Conservation (phyloP, 2,329 filamentous ascomycete genomes). For the Aspergillus tubingensis region DNA sequence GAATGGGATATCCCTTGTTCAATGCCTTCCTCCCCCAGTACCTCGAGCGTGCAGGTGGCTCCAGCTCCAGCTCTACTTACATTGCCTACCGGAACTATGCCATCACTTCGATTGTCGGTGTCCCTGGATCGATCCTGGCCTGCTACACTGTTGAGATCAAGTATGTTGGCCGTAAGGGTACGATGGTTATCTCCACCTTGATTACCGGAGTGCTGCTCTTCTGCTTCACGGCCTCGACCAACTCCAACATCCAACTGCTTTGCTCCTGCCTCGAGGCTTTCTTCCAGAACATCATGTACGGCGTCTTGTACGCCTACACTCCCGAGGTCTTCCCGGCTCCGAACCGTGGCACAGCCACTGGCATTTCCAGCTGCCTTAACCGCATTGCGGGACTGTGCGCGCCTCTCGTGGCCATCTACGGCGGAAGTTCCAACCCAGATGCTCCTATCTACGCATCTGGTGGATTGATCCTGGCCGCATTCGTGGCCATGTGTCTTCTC, state of each 20-base stretch:
- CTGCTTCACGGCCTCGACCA: conserved; percentile 54
- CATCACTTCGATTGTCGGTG: conserved; percentile 74
- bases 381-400: conserved; percentile 48
- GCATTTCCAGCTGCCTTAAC: conserved; percentile 50
- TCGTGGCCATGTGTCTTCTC: conserved; percentile 47
- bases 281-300: conserved; percentile 60
- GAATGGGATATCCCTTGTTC: conserved; percentile 85
- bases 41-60: conserved; percentile 60
- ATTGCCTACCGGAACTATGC: conserved; percentile 74
- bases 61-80: conserved; percentile 39
- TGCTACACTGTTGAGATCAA: conserved; percentile 72
- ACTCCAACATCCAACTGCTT: conserved; percentile 52
- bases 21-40: conserved; percentile 91
- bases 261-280: conserved; percentile 58
- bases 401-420: conserved; percentile 49
- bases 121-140: conserved; percentile 75
- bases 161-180: conserved; percentile 60
- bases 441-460: conserved; percentile 50
- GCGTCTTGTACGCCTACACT: conserved; percentile 60
- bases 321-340: conserved; percentile 61
- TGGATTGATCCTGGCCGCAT: conserved; percentile 47
- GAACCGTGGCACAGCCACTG: conserved; percentile 56
- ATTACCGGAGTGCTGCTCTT: conserved; percentile 58
- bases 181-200: conserved; percentile 55
- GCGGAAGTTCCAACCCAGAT: conserved; percentile 39